Conservation (phyloP, 176 grass and related monocot species). For the Microstegium vimineum region DNA sequence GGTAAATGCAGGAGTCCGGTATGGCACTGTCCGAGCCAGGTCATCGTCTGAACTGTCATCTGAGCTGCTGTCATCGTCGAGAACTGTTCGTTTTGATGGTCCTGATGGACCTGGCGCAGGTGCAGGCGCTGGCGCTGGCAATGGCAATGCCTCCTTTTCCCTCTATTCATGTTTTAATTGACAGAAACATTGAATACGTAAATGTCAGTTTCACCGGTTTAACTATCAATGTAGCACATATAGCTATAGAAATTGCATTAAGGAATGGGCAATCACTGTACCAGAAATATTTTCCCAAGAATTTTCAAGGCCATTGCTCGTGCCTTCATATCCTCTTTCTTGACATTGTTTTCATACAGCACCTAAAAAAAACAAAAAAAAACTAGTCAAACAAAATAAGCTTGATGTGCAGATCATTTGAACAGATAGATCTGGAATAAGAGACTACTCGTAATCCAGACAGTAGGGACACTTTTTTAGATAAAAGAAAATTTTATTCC, state of each 20-base stretch:
- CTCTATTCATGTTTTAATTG: conserved; percentile 38
- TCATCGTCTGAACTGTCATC: conserved; percentile 88
- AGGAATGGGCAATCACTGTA: conserved; percentile 15
- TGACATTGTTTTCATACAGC: conserved; percentile 75
- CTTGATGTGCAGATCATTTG: not conserved
- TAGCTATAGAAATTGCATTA: not conserved
- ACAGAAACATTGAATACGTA: not conserved
- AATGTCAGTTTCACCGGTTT: not conserved
- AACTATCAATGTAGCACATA: not conserved
- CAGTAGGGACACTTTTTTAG: not conserved
- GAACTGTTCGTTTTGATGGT: conserved; percentile 66
- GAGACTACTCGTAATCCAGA: not conserved
- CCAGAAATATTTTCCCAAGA: conserved; percentile 91
- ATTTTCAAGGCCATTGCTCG: conserved; percentile 77
- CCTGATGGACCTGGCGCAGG: not conserved
- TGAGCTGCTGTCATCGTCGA: conserved; percentile 61
- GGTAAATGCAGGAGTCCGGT: conserved; percentile 84
- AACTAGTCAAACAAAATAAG: not conserved
- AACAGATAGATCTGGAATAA: not conserved
- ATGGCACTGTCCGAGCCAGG: conserved; percentile 44
- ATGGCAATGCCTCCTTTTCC: conserved; percentile 73
- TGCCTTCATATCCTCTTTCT: conserved; percentile 88
- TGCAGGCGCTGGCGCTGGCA: not conserved
- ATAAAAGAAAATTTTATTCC: not conserved
- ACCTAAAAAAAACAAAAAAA: conserved; percentile 48